phyloP scores from a whole-genome alignment of 2,329 filamentous ascomycete genomes.

The Claviceps cyperi region DNA sequence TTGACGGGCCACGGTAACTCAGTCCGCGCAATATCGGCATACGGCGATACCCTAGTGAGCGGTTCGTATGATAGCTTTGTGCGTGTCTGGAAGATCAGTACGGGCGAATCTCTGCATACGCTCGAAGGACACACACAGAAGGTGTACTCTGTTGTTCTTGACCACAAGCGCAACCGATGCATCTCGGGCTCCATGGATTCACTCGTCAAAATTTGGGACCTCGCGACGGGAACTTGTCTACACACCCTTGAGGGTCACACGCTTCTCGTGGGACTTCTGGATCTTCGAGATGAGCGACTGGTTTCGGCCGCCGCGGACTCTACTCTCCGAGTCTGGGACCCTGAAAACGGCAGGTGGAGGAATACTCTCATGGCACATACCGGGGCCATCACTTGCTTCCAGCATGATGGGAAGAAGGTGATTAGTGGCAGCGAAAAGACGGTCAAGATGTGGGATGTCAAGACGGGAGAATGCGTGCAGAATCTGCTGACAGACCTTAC shows the following conservation, averaged over 20 bases:
- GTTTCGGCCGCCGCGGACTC: conserved; percentile 94
- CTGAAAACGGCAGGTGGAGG: conserved; percentile 79
- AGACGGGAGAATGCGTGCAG: conserved; percentile 79
- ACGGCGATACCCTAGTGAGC: conserved; percentile 91
- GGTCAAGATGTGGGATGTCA: conserved; percentile 97
- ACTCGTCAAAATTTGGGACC: conserved; percentile 92
- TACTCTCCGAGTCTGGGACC: conserved; percentile 92
- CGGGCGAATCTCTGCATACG: conserved; percentile 72
- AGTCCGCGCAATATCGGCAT: conserved; percentile 86
- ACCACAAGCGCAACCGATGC: conserved; percentile 81
- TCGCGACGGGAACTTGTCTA: conserved; percentile 70
- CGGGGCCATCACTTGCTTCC: conserved; percentile 95
- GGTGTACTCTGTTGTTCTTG: conserved; percentile 92
- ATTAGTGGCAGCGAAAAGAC: conserved; percentile 93
- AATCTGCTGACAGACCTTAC: conserved; percentile 86
- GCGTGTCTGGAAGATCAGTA: conserved; percentile 94
- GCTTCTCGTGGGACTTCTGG: conserved; percentile 80
- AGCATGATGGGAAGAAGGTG: conserved; percentile 92
- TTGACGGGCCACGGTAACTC: conserved; percentile 82
- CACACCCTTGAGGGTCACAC: conserved; percentile 88
- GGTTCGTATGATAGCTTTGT: conserved; percentile 95
- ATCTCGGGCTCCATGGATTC: conserved; percentile 99
- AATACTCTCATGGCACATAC: conserved; percentile 86
- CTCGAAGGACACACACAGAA: conserved; percentile 81
- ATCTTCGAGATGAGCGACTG: conserved; percentile 75